These are phyloP conservation scores for Vitis hybrid DNA, from an alignment of 177 flowering plant genomes.

Conservation along the genomic window DNA sequence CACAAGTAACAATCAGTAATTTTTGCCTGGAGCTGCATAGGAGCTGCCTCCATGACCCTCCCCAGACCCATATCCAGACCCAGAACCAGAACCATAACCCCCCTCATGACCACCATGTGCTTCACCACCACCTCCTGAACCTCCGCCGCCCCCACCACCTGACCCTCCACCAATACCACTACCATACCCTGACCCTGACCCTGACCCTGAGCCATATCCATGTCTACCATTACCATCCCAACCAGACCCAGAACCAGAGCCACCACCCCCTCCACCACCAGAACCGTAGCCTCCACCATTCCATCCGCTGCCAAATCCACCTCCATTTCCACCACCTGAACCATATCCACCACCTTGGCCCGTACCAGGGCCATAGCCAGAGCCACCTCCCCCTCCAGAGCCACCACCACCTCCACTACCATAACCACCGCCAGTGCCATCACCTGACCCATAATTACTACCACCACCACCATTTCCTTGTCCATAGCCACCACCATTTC, in stretches of 20 bases:
- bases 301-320: constrained; percentile 10
- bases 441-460: constrained; percentile 12
- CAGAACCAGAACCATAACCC: not conserved
- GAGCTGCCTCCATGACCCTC: constrained; percentile 1
- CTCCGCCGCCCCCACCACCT: constrained; percentile 6
- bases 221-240: not conserved
- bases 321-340: constrained; percentile 4
- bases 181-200: constrained; percentile 6
- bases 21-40: not conserved
- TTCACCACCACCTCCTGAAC: not conserved
- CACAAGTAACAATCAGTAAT: too few relatives aligned
- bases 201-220: constrained; percentile 7
- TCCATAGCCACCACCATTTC: not conserved
- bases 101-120: too few relatives aligned
- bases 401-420: constrained; percentile 14
- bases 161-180: constrained; percentile 6
- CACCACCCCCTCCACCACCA: constrained; percentile 12
- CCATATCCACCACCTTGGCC: constrained; percentile 6
- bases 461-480: constrained; percentile 10
- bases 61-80: not conserved
- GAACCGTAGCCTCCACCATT: constrained; percentile 5
- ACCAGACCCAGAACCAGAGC: constrained; percentile 12
- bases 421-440: constrained; percentile 1
- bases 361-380: constrained; percentile 13
- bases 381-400: constrained; percentile 11